Evolutionary conservation across 108 stramenopile genomes (phyloP).

Genomic region (Cyclostephanos tholiformis): DNA sequence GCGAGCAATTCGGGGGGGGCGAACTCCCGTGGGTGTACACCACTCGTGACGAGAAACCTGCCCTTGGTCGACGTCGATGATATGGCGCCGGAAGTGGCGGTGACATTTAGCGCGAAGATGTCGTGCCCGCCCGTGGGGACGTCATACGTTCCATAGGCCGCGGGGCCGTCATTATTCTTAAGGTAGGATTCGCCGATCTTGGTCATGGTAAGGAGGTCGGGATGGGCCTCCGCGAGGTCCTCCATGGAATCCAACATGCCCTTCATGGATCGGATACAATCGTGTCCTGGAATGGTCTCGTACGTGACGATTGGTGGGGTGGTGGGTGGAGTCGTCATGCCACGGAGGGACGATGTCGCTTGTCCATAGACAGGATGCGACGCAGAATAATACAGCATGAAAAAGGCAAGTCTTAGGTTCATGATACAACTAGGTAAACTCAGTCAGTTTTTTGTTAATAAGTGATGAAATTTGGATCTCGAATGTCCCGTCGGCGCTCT

Average conservation of each 20-base stretch:
- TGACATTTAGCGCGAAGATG: conserved; percentile 35
- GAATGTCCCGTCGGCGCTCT: no score
- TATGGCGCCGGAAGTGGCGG: neutral
- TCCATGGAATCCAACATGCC: conserved; percentile 36
- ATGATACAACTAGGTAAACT: no score
- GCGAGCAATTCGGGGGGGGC: conserved; percentile 42
- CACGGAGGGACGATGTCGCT: no score
- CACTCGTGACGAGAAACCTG: conserved; percentile 24
- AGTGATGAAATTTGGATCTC: no score
- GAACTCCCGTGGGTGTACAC: conserved; percentile 42
- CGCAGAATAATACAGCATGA: no score
- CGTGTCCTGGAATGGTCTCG: conserved; percentile 24
- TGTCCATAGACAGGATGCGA: no score
- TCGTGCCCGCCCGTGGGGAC: conserved; percentile 13
- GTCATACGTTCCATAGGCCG: conserved; percentile 21
- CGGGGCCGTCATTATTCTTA: conserved; percentile 13
- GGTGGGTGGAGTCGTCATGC: no score
- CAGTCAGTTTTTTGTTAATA: no score
- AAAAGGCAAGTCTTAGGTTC: no score
- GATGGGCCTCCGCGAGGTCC: conserved; percentile 29
- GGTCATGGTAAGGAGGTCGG: conserved; percentile 28
- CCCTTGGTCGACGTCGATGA: conserved; percentile 12
- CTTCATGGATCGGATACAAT: conserved; percentile 29
- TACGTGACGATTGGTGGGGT: neutral
- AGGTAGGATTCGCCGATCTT: conserved; percentile 51